A percentile compares a stretch with the other conserved stretches of the same genome.
Conservation (phyloP, 2,329 filamentous ascomycete genomes). For the Parastagonospora avenae region DNA sequence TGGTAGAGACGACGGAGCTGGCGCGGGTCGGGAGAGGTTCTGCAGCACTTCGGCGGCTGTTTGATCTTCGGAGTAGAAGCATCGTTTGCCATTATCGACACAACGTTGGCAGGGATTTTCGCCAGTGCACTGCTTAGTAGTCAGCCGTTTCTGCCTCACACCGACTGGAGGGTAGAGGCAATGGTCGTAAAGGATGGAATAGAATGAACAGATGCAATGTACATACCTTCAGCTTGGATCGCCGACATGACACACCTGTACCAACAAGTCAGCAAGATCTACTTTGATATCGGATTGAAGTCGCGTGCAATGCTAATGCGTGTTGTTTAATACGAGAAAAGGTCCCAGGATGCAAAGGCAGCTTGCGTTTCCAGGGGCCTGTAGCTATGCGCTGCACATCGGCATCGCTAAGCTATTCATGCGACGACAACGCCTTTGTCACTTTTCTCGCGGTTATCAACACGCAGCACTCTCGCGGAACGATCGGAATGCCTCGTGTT, state of each 20-base stretch:
- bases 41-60: slow-evolving; percentile 45
- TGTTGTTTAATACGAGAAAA: no score
- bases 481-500: slow-evolving; percentile 29
- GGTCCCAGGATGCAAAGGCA: no score
- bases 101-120: slow-evolving; percentile 45
- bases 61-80: slow-evolving; percentile 47
- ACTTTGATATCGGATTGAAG: neutral
- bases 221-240: slow-evolving; percentile 44
- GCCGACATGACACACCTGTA: slow-evolving; percentile 40
- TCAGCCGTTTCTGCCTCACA: slow-evolving; percentile 5
- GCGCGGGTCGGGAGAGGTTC: slow-evolving; percentile 42
- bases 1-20: slow-evolving; percentile 18
- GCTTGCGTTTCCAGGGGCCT: no score
- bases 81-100: slow-evolving; percentile 40
- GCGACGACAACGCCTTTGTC: no score
- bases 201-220: neutral
- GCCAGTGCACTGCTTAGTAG: slow-evolving; percentile 34
- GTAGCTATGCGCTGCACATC: no score
- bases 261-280: slow-evolving; percentile 15
- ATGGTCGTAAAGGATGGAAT: neutral
- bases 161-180: neutral
- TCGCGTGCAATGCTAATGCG: slow-evolving; percentile 5
- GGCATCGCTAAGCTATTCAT: no score
- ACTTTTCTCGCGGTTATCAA: no score
- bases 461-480: slow-evolving; percentile 18